Base-by-base conservation (phyloP, 2,329 filamentous ascomycete species). In the Epichloe brachyelytri region DNA sequence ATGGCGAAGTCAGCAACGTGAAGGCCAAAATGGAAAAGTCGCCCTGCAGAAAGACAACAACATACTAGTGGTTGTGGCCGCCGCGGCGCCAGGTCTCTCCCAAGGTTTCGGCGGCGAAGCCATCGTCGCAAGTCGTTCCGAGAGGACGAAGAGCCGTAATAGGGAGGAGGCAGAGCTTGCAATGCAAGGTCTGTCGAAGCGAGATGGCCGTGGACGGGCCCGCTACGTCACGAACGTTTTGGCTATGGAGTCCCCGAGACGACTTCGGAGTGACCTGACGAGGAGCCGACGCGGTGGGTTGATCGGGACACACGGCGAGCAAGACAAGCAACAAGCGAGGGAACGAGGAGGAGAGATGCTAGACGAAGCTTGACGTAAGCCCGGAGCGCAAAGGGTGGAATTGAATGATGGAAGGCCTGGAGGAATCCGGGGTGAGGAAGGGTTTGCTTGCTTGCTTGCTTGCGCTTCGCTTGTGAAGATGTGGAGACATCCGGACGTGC, bases 61-160 rank as follows among this genome's bases (percentile, higher is more conserved):
- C 73, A 62, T 71, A 82, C 78, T 68, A 3, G 53, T 68, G 12
- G 53, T 62, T 73, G 64, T 63, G 62, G 56, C 46, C 57, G 72
- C 63, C 59, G 74, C 74, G 55, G 80, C 78, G 69, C 84, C 85
- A 58, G 83, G 78, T 68, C 85, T 80, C 72, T 98, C 93, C 93
- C 93, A 98, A 45, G 93, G 93, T 72, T 98, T 98, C 51, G 93
- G 93, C 64, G 93, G 93, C 68, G 91, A 96, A 56, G 79, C 79
- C 76, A 82, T 82, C 12, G 30, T 37, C 34, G 22, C 14, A 17
- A 3, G 22, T n/a, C 3, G 20, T 30, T 30, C 30, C 30, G 3
- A 15, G 11, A 22, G 15, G n/a, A 40, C 1, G 26, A 22, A 20
- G 6, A 37, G 15, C 3, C 0, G 19, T 7, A 11, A 6, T n/a